Conservation (phyloP, 2,329 filamentous ascomycete species). For the Calonectria fujianensis region DNA sequence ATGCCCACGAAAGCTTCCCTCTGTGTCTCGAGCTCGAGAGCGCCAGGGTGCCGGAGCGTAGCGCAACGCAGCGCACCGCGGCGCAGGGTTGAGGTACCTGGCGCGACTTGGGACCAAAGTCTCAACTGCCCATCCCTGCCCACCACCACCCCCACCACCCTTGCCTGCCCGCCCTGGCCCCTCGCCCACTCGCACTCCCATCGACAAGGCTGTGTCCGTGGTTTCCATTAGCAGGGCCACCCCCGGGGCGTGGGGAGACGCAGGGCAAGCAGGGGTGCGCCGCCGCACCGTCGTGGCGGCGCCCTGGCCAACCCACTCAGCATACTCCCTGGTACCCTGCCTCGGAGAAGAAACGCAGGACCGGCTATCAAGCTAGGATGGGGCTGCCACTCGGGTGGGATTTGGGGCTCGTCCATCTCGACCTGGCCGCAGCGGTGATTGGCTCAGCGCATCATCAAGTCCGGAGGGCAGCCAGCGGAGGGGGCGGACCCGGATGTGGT, state of each 20-base stretch:
- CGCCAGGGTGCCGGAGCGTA: constrained; percentile 27
- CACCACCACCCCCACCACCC: constrained; percentile 43
- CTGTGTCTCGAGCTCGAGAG: constrained; percentile 21
- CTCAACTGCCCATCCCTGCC: constrained; percentile 51
- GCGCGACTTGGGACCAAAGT: constrained; percentile 51
- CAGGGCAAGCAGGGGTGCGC: constrained; percentile 44
- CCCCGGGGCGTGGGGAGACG: constrained; percentile 43
- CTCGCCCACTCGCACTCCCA: constrained; percentile 39
- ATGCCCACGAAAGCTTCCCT: constrained; percentile 38
- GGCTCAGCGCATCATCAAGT: constrained; percentile 44
- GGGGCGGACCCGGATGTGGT: constrained; percentile 44
- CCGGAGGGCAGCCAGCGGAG: constrained; percentile 48
- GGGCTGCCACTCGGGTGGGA: constrained; percentile 49
- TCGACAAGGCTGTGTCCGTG: constrained; percentile 52
- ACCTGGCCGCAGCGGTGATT: constrained; percentile 45
- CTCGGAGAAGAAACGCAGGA: constrained; percentile 40
- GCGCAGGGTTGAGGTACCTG: constrained; percentile 45
- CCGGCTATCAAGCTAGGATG: constrained; percentile 41
- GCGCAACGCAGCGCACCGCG: constrained; percentile 13
- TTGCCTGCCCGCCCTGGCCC: constrained; percentile 44
- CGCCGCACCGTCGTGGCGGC: constrained; percentile 55
- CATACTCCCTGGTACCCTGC: constrained; percentile 50
- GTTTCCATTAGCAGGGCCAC: constrained; percentile 48
- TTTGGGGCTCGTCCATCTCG: constrained; percentile 42
- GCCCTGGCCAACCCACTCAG: constrained; percentile 50